Conservation (phyloP, 2,329 filamentous ascomycete species). For the Aspergillus bombycis region DNA sequence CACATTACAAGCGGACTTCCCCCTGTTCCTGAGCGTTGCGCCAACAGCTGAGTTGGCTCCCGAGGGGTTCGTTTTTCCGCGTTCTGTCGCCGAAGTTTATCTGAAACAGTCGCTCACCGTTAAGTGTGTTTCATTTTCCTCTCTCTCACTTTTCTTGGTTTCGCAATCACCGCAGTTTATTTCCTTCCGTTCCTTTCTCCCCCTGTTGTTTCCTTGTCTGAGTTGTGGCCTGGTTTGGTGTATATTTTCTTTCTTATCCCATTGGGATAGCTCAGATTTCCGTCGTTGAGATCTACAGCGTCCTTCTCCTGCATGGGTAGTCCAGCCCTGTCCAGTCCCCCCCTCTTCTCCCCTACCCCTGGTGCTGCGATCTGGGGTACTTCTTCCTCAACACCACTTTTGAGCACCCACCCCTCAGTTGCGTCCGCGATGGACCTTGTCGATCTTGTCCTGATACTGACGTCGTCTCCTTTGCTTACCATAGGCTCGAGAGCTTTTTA, state of each 20-base stretch:
- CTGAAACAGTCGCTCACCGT: constrained; percentile 13
- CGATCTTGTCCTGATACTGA: constrained; percentile 5
- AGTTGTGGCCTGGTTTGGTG: neutral
- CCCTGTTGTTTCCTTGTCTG: neutral
- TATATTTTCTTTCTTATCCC: neutral
- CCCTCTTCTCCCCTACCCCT: neutral
- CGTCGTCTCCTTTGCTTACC: neutral
- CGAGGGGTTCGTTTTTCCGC: constrained; percentile 6
- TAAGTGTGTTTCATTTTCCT: constrained; percentile 6
- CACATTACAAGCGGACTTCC: neutral
- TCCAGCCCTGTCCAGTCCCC: neutral
- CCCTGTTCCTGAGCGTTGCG: constrained; percentile 10
- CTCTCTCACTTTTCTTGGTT: constrained; percentile 1
- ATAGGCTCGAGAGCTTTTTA: constrained; percentile 6
- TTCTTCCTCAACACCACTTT: neutral
- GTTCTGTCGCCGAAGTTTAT: constrained; percentile 9
- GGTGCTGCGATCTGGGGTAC: constrained; percentile 3
- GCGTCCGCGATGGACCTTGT: constrained; percentile 1
- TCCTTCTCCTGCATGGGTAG: neutral
- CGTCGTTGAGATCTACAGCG: neutral
- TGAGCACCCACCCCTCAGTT: neutral
- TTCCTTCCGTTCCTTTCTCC: neutral
- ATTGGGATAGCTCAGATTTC: neutral
- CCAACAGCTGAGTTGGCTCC: constrained; percentile 5
- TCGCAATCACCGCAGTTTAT: neutral